Base-by-base conservation (phyloP, 2,329 filamentous ascomycete genomes). In the Sordariomycetes sp. region DNA sequence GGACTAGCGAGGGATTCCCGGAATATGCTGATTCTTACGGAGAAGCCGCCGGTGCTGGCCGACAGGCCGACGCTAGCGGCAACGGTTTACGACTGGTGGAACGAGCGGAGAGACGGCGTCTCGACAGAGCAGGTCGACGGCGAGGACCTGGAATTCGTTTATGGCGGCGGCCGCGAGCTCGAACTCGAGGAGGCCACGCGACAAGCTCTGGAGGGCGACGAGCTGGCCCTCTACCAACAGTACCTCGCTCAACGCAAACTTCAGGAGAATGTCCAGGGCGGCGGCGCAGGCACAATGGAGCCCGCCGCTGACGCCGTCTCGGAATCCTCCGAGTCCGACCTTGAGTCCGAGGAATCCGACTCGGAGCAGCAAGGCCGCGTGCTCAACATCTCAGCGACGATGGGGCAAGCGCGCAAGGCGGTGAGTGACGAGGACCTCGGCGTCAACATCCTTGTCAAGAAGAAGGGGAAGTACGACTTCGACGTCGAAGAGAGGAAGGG, bases 401-500 rank as follows among this genome's bases (percentile, higher is more conserved):
- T 97, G 65, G 89, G 88, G 10, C 90, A 96, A 71, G 85, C 88
- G 10, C 85, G 90, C 61, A 93, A 90, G 69, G 82, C 93, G 25
- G 89, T 89, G 0, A 92, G 85, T 57, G 92, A 97, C 64, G 90
- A 93, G 62, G 94, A 97, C 64, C 78, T 97, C 3, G 94, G 94
- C 20, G 85, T 97, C 63, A 97, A 95, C 64, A 83, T 99, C 54
- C 77, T 99, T 11, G 79, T 97, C 48, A 89, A 94, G 64, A 87
- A 89, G 64, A 95, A 92, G 68, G 89, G 87, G 16, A 85, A 95
- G n/a, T 89, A 94, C 69, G 94, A 99, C 70, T 99, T 89, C 64
- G 90, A 97, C 67, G 88, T 97, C 1, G 82, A 90, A 48, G 89
- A 88, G 40, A 97, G 96, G 70, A 95, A 90, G 68, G 94, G 94